Evolutionary conservation across 306 rosid species (phyloP).

Genomic region (Medicago arabica): DNA sequence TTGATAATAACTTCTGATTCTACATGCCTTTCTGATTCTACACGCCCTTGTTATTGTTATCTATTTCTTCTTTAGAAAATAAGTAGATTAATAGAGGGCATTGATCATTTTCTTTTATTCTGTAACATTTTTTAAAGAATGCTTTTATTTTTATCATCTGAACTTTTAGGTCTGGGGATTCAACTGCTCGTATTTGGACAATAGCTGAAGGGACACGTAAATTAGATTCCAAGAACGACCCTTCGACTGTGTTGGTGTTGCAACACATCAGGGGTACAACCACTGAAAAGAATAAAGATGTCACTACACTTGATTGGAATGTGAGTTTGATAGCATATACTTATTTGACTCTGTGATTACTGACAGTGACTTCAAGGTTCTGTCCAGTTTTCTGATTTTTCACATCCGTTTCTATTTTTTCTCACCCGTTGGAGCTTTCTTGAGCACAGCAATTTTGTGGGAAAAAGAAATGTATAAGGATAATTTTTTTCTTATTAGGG

Average conservation of each 20-base stretch:
- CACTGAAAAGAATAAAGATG: constrained; percentile 90
- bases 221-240: constrained; percentile 56
- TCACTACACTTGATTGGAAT: constrained; percentile 97
- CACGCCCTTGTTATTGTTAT: background rate
- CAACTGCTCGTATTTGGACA: constrained; percentile 97
- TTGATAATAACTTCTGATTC: constrained; percentile 2
- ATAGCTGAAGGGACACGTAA: constrained; percentile 69
- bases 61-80: constrained; percentile 16
- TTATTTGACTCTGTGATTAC: background rate
- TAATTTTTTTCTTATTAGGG: constrained; percentile 12
- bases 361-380: background rate
- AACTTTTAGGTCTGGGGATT: constrained; percentile 84
- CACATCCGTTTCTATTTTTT: constrained; percentile 10
- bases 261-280: constrained; percentile 82
- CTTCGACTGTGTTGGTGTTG: constrained; percentile 71
- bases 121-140: constrained; percentile 15
- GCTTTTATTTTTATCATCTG: constrained; percentile 12
- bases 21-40: background rate
- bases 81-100: background rate
- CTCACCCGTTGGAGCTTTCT: background rate
- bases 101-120: background rate
- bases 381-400: background rate
- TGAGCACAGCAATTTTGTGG: constrained; percentile 7
- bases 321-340: constrained; percentile 60
- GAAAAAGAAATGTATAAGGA: background rate